Base-by-base conservation (phyloP, 805 yeast genomes). In the Candida methanosorbosa region DNA sequence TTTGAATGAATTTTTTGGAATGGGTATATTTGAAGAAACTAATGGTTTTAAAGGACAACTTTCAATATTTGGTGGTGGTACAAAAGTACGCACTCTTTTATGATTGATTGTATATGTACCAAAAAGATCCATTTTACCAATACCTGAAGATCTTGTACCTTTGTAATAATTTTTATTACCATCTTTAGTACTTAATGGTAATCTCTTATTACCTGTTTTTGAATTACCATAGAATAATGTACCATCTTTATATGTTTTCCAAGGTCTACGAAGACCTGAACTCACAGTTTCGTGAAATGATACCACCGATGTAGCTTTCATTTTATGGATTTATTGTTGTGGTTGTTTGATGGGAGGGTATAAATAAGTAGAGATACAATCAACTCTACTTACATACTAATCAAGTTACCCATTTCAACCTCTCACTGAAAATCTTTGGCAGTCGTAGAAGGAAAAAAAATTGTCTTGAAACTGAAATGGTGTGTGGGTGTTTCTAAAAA, bases 71-170 rank as follows among this genome's bases (percentile, higher is more conserved):
- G 63, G 57, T 5, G 98, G 98, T 9, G 78, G 86, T 3, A 84
- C 95, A 59, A 79, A 92, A 0, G 97, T 86, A 49, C 96, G 72
- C 21, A 90, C 97, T 52, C 80, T 86, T 30, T 61, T 59, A 85
- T 94, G 90, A 61, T 84, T 72, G 41, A 92, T 72, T 6, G 73
- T 64, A 58, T 86, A 92, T 17, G 73, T 71, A 35, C 95, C 97
- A 40, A 67, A 70, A 24, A 68, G 65, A 35, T 92, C 81, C 52
- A 80, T 75, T 35, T 66, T 68, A 55, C 99, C 99, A 42, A 86
- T 75, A 57, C 97, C 97, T 3, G 94, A 73, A 5, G 98, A 84
- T 38, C 97, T 75, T 17, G 97, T 92, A 66, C 99, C 99, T 59
- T 92, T 92, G 64, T 92, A 92, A 63, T 70, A 83, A 48, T 83